phyloP scores from a whole-genome alignment of 176 grass and related monocot genomes.

The Aegilops bicornis region DNA sequence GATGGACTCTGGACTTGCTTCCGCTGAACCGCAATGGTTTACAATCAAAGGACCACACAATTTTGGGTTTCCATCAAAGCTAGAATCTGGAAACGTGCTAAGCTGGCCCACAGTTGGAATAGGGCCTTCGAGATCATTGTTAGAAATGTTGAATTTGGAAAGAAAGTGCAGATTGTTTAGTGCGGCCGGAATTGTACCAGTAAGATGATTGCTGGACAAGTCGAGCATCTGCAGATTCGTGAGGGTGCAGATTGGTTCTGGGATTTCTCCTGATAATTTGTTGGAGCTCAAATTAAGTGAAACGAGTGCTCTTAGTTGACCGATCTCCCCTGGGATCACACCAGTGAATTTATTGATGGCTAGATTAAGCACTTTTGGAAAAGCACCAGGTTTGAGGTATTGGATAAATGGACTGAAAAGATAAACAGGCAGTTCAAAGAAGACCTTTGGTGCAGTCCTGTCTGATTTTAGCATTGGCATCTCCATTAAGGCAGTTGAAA shows the following conservation, averaged over 20 bases:
- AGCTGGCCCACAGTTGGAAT: conserved; percentile 11
- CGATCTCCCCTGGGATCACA: not conserved
- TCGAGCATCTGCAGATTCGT: not conserved
- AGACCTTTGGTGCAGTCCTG: not conserved
- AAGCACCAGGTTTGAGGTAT: not conserved
- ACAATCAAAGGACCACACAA: conserved; percentile 10
- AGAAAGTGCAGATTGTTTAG: conserved; percentile 6
- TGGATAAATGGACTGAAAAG: not conserved
- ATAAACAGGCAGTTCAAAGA: conserved; percentile 24
- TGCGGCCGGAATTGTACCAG: not conserved
- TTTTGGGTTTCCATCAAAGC: conserved; percentile 28
- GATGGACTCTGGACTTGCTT: not conserved
- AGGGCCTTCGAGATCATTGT: conserved; percentile 23
- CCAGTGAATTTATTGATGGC: conserved; percentile 16
- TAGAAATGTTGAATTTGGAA: not conserved
- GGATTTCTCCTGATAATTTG: conserved; percentile 2
- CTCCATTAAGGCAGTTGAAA: conserved; percentile 24
- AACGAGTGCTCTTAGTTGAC: not conserved
- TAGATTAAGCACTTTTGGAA: not conserved
- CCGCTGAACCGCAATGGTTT: not conserved
- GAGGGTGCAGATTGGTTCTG: not conserved
- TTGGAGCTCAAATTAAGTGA: not conserved
- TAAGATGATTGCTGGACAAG: conserved; percentile 15
- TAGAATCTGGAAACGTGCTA: not conserved
- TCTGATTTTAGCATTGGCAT: conserved; percentile 37